phyloP scores from a whole-genome alignment of 345 rosid genomes.

The Eucalyptus victrix region DNA sequence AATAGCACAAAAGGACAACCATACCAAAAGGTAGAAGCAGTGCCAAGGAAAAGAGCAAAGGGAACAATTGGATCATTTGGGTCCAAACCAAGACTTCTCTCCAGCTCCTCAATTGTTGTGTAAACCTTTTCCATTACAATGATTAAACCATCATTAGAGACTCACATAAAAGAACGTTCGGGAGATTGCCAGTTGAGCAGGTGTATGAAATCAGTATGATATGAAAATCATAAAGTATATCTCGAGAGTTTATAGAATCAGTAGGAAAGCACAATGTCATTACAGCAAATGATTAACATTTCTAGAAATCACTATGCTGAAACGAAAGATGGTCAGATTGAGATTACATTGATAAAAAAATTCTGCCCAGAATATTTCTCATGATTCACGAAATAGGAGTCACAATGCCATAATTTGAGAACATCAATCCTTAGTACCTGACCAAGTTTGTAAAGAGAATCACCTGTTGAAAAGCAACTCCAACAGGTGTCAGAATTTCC shows the following conservation, averaged over 20 bases:
- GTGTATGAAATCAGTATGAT: background rate
- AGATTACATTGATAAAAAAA: background rate
- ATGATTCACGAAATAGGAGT: background rate
- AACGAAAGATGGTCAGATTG: background rate
- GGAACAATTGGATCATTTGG: slow-evolving; percentile 83
- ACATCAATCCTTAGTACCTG: background rate
- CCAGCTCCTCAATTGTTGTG: slow-evolving; percentile 47
- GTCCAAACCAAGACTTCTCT: slow-evolving; percentile 65
- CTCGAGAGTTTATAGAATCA: background rate
- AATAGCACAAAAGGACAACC: slow-evolving; percentile 15
- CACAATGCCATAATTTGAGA: background rate
- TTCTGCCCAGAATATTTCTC: background rate
- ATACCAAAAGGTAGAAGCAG: slow-evolving; percentile 76
- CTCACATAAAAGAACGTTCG: background rate
- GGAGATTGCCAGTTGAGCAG: background rate
- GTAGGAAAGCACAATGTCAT: background rate
- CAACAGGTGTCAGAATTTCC: slow-evolving; percentile 42
- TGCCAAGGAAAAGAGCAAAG: slow-evolving; percentile 51
- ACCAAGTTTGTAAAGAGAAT: background rate
- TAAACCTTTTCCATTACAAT: slow-evolving; percentile 22
- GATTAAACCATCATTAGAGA: background rate
- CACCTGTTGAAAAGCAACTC: slow-evolving; percentile 67
- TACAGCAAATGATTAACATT: background rate
- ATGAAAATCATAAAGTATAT: background rate
- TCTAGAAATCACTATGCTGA: background rate